Percentiles rank a stretch among this genome's conserved stretches.
Conservation (phyloP, 192 early-diverging fungal genomes). For the Coemansia umbellata region DNA sequence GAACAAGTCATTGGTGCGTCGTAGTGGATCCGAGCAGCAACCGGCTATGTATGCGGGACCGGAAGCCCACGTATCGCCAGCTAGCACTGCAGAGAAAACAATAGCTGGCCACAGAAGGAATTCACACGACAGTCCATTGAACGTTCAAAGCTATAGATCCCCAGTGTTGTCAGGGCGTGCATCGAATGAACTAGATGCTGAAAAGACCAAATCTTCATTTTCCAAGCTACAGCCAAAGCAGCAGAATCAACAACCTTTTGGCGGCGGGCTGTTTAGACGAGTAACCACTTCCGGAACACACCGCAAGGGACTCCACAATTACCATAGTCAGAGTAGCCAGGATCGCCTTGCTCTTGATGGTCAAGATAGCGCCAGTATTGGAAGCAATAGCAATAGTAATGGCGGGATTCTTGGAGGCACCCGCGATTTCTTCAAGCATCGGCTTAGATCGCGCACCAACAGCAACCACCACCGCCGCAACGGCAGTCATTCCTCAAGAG, state of each 20-base stretch:
- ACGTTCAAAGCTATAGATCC: too few relatives aligned
- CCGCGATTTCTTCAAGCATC: conserved; percentile 36
- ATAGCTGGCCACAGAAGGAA: background rate
- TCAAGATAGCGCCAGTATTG: conserved; percentile 6
- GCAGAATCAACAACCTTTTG: conserved; percentile 7
- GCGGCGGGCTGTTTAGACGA: conserved; percentile 23
- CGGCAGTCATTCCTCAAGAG: background rate
- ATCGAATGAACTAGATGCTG: too few relatives aligned
- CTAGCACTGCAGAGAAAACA: background rate
- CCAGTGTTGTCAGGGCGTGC: too few relatives aligned
- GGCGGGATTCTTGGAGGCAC: conserved; percentile 40
- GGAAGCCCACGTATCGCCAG: background rate
- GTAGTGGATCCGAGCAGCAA: background rate
- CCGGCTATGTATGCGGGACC: background rate
- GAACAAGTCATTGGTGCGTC: too few relatives aligned
- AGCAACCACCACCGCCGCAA: conserved; percentile 9
- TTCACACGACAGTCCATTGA: background rate
- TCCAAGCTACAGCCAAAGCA: background rate
- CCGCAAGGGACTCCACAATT: conserved; percentile 14
- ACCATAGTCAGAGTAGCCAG: background rate
- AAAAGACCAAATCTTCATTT: too few relatives aligned
- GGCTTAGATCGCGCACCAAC: conserved; percentile 37
- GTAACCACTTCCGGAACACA: conserved; percentile 30
- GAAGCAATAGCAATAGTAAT: background rate
- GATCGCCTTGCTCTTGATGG: conserved; percentile 1